phyloP scores from a whole-genome alignment of 306 rosid species.

The Arachis hypogaea region DNA sequence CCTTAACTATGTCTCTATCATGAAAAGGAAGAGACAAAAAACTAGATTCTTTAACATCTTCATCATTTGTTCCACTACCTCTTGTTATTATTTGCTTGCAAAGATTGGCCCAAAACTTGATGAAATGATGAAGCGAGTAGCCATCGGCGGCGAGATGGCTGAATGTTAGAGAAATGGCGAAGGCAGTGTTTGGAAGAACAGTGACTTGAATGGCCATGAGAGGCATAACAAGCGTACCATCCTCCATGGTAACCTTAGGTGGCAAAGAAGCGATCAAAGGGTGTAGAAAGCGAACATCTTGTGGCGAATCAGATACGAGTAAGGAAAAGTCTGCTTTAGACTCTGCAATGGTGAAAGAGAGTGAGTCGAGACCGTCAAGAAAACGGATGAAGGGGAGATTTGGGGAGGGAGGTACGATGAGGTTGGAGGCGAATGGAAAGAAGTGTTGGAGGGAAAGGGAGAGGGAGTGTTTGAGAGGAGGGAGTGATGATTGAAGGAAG shows the following conservation, averaged over 20 bases:
- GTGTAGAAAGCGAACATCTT: constrained; percentile 29
- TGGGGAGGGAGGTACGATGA: constrained; percentile 37
- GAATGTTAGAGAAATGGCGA: constrained; percentile 21
- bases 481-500: constrained; percentile 40
- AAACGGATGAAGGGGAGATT: constrained; percentile 39
- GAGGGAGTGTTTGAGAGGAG: constrained; percentile 49
- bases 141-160: constrained; percentile 37
- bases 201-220: constrained; percentile 44
- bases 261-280: constrained; percentile 17
- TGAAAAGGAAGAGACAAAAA: not conserved
- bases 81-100: not conserved
- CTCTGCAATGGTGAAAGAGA: constrained; percentile 34
- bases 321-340: constrained; percentile 1
- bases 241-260: not conserved
- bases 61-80: not conserved
- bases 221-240: constrained; percentile 11
- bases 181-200: constrained; percentile 27
- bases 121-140: constrained; percentile 40
- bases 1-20: constrained; percentile 8
- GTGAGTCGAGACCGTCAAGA: not conserved
- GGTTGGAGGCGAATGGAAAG: constrained; percentile 42
- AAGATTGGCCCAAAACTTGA: constrained; percentile 41
- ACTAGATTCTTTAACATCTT: not conserved
- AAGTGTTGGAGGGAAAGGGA: constrained; percentile 49
- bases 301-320: constrained; percentile 26